Base-by-base conservation (phyloP, 2,329 filamentous ascomycete species). In the Colletotrichum tabaci region DNA sequence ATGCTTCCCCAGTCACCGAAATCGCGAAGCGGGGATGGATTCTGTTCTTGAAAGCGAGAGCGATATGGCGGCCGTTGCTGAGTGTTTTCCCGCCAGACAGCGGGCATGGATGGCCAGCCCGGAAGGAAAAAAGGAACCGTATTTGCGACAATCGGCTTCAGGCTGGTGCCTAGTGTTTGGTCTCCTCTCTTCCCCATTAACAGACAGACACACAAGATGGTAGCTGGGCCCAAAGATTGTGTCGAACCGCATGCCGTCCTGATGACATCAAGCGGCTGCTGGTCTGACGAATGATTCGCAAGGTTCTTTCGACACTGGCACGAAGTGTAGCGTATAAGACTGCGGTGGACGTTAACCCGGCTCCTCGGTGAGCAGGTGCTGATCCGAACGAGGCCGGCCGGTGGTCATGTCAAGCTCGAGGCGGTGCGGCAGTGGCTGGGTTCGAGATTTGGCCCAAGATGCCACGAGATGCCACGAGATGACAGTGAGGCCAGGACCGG, bases 201-300 rank as follows among this genome's bases (percentile, higher is more conserved):
- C 30, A 8, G 30, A 35, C 30, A 55, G 16, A n/a, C 26, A 30
- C 23, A 35, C n/a, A 18, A 9, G 26, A 35, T 53, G 50, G 50
- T 26, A 55, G 21, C 52, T 21, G 18, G 10, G 30, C 30, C 38
- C 30, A 35, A 18, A 21, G 18, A 13, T 21, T 18, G n/a, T n/a
- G 52, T 13, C 30, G 26, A 30, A 44, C 46, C 26, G 30, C 13
- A 44, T 71, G 63, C 68, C 35, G 68, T 38, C 10, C 23, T 23
- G 61, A 73, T 72, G 68, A 69, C 68, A 73, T 72, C 68, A 68
- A 66, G 35, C 38, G 46, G 38, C 58, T 63, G 68, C 49, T 42
- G 40, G 64, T 53, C 44, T 62, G 68, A 53, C 50, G 38, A n/a
- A 46, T 23, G 26, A 40, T 61, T 52, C 40, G 40, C 67, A 60